phyloP scores from a whole-genome alignment of 2,329 filamentous ascomycete genomes.

The Onygenales sp. region DNA sequence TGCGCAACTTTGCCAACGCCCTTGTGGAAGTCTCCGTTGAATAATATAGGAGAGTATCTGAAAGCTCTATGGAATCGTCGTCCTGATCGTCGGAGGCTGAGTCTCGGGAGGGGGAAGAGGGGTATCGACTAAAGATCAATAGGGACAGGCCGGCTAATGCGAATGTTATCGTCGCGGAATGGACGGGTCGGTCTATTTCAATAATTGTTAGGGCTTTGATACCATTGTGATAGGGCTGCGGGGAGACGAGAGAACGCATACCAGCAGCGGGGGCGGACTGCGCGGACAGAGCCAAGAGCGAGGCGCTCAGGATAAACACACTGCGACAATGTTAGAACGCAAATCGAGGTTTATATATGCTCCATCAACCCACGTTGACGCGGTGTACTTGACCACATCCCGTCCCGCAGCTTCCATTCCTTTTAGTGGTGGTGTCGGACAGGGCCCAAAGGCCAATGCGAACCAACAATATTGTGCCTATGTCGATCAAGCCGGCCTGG shows the following conservation, averaged over 20 bases:
- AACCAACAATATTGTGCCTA: no score
- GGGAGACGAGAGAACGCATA: not conserved
- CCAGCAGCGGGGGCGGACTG: not conserved
- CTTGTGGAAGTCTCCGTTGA: not conserved
- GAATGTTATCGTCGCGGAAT: conserved; percentile 33
- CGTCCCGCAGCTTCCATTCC: not conserved
- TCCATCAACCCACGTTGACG: not conserved
- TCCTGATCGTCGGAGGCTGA: not conserved
- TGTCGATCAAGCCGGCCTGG: no score
- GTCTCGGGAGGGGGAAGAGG: conserved; percentile 14
- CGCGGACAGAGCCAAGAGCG: conserved; percentile 27
- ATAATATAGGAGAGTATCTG: not conserved
- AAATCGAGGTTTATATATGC: no score
- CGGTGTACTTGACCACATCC: not conserved
- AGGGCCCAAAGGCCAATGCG: no score
- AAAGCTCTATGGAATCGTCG: conserved; percentile 7
- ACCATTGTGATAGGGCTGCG: not conserved
- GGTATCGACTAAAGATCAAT: conserved; percentile 26
- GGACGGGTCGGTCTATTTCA: conserved; percentile 36
- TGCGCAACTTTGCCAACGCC: conserved; percentile 7
- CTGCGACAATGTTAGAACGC: conserved; percentile 10
- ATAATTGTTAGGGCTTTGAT: conserved; percentile 10
- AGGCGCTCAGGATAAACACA: conserved; percentile 24
- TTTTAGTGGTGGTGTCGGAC: not conserved
- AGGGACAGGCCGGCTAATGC: conserved; percentile 30